Evolutionary conservation across 495 filamentous ascomycete species (phyloP), one percentile per base, ranked within the genome.

Genomic region (Podospora anserina): DNA sequence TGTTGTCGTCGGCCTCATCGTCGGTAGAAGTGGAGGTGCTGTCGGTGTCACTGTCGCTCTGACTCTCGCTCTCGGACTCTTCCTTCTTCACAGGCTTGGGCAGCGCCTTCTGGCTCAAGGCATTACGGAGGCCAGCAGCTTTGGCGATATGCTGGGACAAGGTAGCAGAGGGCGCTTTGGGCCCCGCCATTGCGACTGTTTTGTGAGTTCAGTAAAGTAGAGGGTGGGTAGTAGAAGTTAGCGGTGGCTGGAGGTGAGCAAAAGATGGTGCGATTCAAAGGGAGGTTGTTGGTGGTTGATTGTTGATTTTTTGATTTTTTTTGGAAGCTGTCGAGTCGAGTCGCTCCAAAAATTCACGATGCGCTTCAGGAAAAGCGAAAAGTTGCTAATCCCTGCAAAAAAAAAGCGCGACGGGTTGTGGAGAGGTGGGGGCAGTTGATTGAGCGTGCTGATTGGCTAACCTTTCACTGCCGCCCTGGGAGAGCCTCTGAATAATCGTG

Each of bases 81-180:
- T 66, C 66, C 23, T 80, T 76, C 63, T 62, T 30, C 16, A 69
- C 74, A 57, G 66, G 69, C 60, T 74, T 74, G 60, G 56, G 59
- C 64, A 69, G 59, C 20, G 63, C 19, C 4, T 61, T 66, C 63
- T 59, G 44, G 61, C 62, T 55, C 68, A 60, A 55, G 67, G 74
- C 74, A 55, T 57, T 65, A 65, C 72, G 72, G 49, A 80, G 71
- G 60, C 58, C 72, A 4, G 77, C 75, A 13, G 70, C 72, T 1
- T 67, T 71, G 18, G 70, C 63, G 27, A 72, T 71, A 65, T 80
- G 78, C 64, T 77, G 74, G 5, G 65, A 67, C 13, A 78, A 70
- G 27, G 73, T 75, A 63, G 74, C 74, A 66, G 78, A 64, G 70
- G 71, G 76, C 64, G 75, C 75, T 63, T 70, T 72, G 30, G 77